phyloP scores from a whole-genome alignment of 2,329 filamentous ascomycete species.

The Neopestalotiopsis rosae region DNA sequence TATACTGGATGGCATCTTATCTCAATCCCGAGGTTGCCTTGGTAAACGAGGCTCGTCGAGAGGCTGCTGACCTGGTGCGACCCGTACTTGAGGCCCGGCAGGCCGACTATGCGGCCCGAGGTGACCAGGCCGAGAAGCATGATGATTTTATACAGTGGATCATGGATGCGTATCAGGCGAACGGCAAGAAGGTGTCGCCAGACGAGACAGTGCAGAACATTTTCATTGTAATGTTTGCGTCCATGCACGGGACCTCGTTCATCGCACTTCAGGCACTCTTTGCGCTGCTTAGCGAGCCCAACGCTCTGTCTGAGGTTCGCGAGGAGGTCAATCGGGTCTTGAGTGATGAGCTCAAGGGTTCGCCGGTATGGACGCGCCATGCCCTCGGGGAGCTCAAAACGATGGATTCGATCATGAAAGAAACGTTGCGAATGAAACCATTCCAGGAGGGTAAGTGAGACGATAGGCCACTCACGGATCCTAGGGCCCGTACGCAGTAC shows the following conservation, averaged over 20 bases:
- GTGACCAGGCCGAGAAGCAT: neutral
- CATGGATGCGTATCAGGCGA: neutral
- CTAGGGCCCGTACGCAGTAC: too few relatives aligned
- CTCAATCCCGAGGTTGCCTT: constrained; percentile 23
- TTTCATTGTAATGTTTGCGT: constrained; percentile 23
- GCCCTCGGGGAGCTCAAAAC: constrained; percentile 17
- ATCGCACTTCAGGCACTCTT: constrained; percentile 21
- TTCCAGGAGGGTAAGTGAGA: constrained; percentile 20
- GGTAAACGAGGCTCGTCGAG: constrained; percentile 12
- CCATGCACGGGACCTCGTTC: constrained; percentile 19
- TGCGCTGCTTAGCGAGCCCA: neutral
- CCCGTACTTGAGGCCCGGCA: constrained; percentile 26
- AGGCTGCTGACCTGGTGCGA: constrained; percentile 26
- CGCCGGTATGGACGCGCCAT: constrained; percentile 21
- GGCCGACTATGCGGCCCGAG: neutral
- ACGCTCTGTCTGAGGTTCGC: neutral
- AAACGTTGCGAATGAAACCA: constrained; percentile 22
- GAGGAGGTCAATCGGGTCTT: neutral
- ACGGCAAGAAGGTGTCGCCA: neutral
- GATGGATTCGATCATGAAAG: constrained; percentile 29
- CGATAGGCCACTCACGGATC: too few relatives aligned
- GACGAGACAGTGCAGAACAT: constrained; percentile 21
- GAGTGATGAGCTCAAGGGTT: neutral
- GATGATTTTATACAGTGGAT: neutral
- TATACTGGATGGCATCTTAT: constrained; percentile 28